phyloP scores from a whole-genome alignment of 1,284 basidiomycete genomes.

The Trametes sp. region DNA sequence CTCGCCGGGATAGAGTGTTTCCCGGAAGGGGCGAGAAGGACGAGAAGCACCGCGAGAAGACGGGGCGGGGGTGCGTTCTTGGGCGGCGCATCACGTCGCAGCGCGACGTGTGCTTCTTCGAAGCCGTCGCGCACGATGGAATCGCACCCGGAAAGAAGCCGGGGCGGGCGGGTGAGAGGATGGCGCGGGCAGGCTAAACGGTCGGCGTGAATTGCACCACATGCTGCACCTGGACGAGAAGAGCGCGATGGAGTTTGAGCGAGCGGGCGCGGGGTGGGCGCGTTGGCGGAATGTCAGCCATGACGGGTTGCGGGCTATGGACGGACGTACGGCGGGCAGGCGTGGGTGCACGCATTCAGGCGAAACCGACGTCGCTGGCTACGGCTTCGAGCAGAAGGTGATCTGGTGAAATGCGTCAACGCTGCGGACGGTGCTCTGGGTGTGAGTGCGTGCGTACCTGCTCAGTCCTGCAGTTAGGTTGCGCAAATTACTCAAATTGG shows the following conservation, averaged over 20 bases:
- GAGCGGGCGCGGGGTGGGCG: neutral
- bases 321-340: conserved; percentile 3
- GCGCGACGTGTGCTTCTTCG: conserved; percentile 14
- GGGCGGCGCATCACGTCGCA: conserved; percentile 20
- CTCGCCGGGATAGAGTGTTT: neutral
- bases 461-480: neutral
- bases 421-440: neutral
- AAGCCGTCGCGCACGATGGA: conserved; percentile 6
- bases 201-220: too few relatives aligned
- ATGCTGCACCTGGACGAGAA: too few relatives aligned
- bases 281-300: neutral
- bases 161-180: neutral
- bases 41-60: neutral
- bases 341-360: neutral
- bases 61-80: neutral
- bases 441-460: neutral
- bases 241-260: neutral
- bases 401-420: neutral
- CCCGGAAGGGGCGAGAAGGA: neutral
- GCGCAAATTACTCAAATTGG: neutral
- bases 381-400: neutral
- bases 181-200: neutral
- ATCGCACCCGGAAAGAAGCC: conserved; percentile 16
- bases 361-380: too few relatives aligned
- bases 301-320: neutral